phyloP scores from a whole-genome alignment of 2,329 filamentous ascomycete genomes.

The Nannizziopsis arthrosporioides region DNA sequence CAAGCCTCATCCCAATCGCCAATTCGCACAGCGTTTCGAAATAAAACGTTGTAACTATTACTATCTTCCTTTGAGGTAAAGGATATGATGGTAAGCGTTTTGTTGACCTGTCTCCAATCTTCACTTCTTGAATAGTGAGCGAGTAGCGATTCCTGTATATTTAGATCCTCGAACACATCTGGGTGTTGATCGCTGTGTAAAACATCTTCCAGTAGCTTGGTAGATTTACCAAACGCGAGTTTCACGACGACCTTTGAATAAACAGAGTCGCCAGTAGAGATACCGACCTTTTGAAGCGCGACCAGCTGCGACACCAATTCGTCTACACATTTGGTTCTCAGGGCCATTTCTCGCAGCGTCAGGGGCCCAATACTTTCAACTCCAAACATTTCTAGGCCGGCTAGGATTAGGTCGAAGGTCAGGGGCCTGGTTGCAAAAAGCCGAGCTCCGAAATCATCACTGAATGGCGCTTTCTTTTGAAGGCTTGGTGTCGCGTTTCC shows the following conservation, averaged over 20 bases:
- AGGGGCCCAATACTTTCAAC: slow-evolving; percentile 61
- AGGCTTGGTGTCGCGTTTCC: neutral
- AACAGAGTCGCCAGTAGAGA: slow-evolving; percentile 49
- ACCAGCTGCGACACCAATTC: slow-evolving; percentile 49
- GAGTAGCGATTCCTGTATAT: slow-evolving; percentile 45
- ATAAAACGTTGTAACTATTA: slow-evolving; percentile 29
- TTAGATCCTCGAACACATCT: slow-evolving; percentile 47
- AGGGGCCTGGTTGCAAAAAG: slow-evolving; percentile 71
- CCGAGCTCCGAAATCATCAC: slow-evolving; percentile 62
- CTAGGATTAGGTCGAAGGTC: slow-evolving; percentile 59
- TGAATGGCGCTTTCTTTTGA: slow-evolving; percentile 32
- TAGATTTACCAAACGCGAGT: slow-evolving; percentile 49
- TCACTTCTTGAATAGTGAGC: slow-evolving; percentile 39
- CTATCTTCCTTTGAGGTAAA: slow-evolving; percentile 24
- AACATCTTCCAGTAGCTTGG: slow-evolving; percentile 41
- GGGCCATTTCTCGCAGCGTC: slow-evolving; percentile 64
- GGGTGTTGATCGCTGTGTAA: slow-evolving; percentile 53
- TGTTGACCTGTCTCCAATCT: slow-evolving; percentile 43
- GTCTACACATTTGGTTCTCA: slow-evolving; percentile 48
- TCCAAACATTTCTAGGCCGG: slow-evolving; percentile 57
- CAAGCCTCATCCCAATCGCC: slow-evolving; percentile 23
- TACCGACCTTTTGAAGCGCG: slow-evolving; percentile 50
- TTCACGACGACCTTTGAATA: slow-evolving; percentile 56
- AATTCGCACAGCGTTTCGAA: slow-evolving; percentile 29
- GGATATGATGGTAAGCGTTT: slow-evolving; percentile 45